Percentiles rank a stretch among this genome's conserved stretches.
Evolutionary conservation across 2,329 filamentous ascomycete species (phyloP).

Genomic region (Pseudogymnoascus sp.): DNA sequence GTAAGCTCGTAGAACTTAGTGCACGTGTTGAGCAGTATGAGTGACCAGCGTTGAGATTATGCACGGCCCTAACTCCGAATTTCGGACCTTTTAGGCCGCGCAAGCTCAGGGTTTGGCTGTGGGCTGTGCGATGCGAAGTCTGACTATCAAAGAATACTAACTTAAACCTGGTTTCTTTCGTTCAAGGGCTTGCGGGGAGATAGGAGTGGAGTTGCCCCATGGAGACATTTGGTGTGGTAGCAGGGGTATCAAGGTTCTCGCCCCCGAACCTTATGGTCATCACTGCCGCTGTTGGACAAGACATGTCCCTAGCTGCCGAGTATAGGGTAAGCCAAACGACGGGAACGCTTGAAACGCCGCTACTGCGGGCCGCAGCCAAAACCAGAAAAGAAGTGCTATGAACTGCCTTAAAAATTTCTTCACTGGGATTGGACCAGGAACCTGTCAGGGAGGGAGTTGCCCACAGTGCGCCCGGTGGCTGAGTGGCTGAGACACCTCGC

Average conservation of each 20-base stretch:
- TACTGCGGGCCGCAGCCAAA: neutral
- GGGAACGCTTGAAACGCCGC: slow-evolving; percentile 3
- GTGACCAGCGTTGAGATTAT: neutral
- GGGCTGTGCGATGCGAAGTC: neutral
- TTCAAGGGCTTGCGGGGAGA: neutral
- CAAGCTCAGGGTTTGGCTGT: neutral
- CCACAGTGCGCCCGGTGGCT: neutral
- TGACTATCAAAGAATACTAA: neutral
- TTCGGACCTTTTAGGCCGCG: neutral
- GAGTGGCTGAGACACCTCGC: neutral
- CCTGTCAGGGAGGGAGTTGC: neutral
- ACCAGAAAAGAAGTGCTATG: neutral
- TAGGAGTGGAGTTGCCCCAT: neutral
- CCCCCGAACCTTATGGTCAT: slow-evolving; percentile 2
- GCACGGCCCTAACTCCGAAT: neutral
- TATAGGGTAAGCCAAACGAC: neutral
- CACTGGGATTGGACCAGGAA: neutral
- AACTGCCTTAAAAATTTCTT: neutral
- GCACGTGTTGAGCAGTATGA: neutral
- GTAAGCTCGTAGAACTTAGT: neutral
- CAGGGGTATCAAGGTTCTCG: neutral
- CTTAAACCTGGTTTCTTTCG: neutral
- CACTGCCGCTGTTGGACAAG: neutral
- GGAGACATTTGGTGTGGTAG: neutral
- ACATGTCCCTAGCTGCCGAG: neutral